Percentiles rank a stretch among this genome's conserved stretches.
Conservation (phyloP, 1,139 yeast species). For the Lizanozyma gosingica region DNA sequence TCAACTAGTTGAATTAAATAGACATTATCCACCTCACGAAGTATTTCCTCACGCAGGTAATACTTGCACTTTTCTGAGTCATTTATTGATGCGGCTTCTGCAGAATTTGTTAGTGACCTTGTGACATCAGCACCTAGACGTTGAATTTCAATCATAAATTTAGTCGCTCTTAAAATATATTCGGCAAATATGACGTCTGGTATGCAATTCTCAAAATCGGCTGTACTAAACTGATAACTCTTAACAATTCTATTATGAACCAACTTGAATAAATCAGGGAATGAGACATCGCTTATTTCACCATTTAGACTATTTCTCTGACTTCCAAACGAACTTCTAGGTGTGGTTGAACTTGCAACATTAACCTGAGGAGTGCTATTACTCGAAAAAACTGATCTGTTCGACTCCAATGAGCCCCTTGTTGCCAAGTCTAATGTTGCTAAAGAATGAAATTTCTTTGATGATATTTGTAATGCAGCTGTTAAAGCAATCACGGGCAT, state of each 20-base stretch:
- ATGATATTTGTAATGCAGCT: background rate
- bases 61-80: background rate
- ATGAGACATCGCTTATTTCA: conserved; percentile 5
- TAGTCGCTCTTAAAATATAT: conserved; percentile 53
- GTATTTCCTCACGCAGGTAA: background rate
- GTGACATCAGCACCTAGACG: conserved; percentile 24
- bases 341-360: conserved; percentile 12
- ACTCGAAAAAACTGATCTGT: conserved; percentile 3
- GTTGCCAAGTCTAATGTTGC: background rate
- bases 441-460: background rate
- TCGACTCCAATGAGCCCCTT: background rate
- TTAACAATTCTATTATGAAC: conserved; percentile 38
- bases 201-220: conserved; percentile 62
- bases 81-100: background rate
- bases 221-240: conserved; percentile 52
- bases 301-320: conserved; percentile 11
- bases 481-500: conserved; percentile 36
- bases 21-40: background rate
- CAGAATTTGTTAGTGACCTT: background rate
- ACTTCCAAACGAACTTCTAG: conserved; percentile 25
- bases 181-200: conserved; percentile 82
- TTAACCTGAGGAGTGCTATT: background rate
- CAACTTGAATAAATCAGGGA: conserved; percentile 43
- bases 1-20: conserved; percentile 20
- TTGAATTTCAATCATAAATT: conserved; percentile 49